These are phyloP conservation scores for Debaryomyces coudertii DNA, from an alignment of 1,139 yeast genomes.

Conservation along the genomic window DNA sequence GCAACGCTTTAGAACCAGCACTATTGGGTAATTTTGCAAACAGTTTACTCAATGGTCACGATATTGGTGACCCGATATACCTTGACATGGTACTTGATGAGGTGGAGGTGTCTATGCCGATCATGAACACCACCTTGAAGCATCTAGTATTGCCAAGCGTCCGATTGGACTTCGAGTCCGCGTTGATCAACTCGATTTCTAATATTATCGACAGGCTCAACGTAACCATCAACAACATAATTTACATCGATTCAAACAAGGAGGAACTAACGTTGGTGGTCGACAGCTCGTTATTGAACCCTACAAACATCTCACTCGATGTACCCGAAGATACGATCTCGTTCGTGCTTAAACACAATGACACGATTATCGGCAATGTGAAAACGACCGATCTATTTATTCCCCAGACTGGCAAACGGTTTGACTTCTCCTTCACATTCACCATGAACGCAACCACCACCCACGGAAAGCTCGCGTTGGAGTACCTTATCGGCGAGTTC, in stretches of 20 bases:
- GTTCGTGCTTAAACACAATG: conserved; percentile 22
- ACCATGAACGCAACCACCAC: conserved; percentile 11
- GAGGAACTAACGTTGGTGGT: conserved; percentile 25
- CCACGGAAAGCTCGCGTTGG: conserved; percentile 8
- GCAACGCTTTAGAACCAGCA: conserved; percentile 18
- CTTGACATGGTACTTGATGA: conserved; percentile 23
- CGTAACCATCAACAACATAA: conserved; percentile 26
- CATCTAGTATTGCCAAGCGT: conserved; percentile 18
- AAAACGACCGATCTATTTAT: conserved; percentile 20
- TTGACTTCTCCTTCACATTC: conserved; percentile 20
- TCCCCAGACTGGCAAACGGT: conserved; percentile 19
- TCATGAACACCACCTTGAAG: conserved; percentile 22
- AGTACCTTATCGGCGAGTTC: conserved; percentile 23
- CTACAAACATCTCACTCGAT: conserved; percentile 30
- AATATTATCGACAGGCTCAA: conserved; percentile 22
- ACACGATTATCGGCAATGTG: conserved; percentile 22
- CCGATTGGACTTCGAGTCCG: neutral
- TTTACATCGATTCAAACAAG: conserved; percentile 27
- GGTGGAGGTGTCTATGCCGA: conserved; percentile 24
- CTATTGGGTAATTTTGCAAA: conserved; percentile 20
- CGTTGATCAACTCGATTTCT: conserved; percentile 10
- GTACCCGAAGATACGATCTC: conserved; percentile 23
- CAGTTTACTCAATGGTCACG: conserved; percentile 17
- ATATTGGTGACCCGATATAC: conserved; percentile 12
- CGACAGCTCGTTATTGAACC: conserved; percentile 43